A percentile compares a stretch with the other conserved stretches of the same genome.
phyloP scores from a whole-genome alignment of 805 yeast genomes.

The Nakazawaea wyomingensis region DNA sequence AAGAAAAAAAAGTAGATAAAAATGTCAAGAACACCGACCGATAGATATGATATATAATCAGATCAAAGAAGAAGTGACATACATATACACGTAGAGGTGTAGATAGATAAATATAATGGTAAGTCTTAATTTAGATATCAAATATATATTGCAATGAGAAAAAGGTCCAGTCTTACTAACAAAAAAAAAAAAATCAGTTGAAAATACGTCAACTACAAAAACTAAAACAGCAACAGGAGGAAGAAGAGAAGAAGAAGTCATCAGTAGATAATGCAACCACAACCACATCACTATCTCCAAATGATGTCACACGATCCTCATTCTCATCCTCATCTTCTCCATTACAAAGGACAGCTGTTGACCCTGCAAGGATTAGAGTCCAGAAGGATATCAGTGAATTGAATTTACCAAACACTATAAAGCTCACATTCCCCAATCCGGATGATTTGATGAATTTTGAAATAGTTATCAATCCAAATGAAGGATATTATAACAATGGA shows the following conservation, averaged over 20 bases:
- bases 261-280: not conserved
- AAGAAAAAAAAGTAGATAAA: no score
- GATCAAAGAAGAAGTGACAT: no score
- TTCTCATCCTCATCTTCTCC: not conserved
- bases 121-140: not conserved
- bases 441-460: slow-evolving; percentile 57
- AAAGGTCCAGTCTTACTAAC: no score
- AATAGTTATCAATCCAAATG: slow-evolving; percentile 56
- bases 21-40: no score
- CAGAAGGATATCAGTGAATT: slow-evolving; percentile 74
- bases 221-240: slow-evolving; percentile 11
- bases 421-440: slow-evolving; percentile 44
- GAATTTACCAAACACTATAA: slow-evolving; percentile 54
- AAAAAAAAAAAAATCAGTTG: slow-evolving; percentile 13
- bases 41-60: no score
- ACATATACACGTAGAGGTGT: no score
- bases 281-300: no score
- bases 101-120: not conserved
- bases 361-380: slow-evolving; percentile 67
- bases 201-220: slow-evolving; percentile 25
- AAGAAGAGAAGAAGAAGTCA: not conserved
- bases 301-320: no score
- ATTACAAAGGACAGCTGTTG: not conserved
- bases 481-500: slow-evolving; percentile 71
- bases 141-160: not conserved